Percentiles rank a stretch among this genome's conserved stretches.
Conservation (phyloP, 306 rosid species). For the Vigna radiata region DNA sequence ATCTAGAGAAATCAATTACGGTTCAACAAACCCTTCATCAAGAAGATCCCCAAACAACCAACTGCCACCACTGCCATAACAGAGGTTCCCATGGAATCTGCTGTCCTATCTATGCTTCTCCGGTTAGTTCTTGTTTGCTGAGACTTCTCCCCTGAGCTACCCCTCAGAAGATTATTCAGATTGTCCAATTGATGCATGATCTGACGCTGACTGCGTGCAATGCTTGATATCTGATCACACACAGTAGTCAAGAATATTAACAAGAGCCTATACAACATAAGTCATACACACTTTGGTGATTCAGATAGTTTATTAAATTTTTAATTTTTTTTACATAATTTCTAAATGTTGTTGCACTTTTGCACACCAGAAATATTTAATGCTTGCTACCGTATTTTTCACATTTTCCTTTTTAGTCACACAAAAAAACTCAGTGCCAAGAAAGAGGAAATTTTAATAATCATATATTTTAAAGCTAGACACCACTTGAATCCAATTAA, state of each 20-base stretch:
- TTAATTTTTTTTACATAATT: background rate
- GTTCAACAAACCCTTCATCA: conserved; percentile 61
- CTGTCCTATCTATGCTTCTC: conserved; percentile 49
- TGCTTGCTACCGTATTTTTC: background rate
- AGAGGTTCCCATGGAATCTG: conserved; percentile 51
- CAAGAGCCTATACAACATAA: conserved; percentile 26
- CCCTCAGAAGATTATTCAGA: conserved; percentile 72
- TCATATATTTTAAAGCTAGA: background rate
- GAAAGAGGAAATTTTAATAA: background rate
- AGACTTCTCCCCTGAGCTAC: conserved; percentile 56
- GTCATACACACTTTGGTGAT: conserved; percentile 21
- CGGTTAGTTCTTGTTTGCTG: conserved; percentile 59
- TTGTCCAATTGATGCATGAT: conserved; percentile 82
- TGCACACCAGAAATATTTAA: background rate
- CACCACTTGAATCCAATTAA: background rate
- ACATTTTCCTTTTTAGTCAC: background rate
- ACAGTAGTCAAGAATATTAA: conserved; percentile 15
- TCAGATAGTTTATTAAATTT: background rate
- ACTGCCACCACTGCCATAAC: conserved; percentile 59
- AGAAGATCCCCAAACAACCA: conserved; percentile 76
- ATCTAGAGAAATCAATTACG: conserved; percentile 54
- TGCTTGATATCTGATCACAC: conserved; percentile 64
- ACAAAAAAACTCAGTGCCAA: background rate
- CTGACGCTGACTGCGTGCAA: conserved; percentile 81
- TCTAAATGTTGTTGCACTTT: background rate